Percentiles rank a stretch among this genome's conserved stretches.
Conservation (phyloP, 805 yeast genomes). For the Schwanniomyces vanrijiae region DNA sequence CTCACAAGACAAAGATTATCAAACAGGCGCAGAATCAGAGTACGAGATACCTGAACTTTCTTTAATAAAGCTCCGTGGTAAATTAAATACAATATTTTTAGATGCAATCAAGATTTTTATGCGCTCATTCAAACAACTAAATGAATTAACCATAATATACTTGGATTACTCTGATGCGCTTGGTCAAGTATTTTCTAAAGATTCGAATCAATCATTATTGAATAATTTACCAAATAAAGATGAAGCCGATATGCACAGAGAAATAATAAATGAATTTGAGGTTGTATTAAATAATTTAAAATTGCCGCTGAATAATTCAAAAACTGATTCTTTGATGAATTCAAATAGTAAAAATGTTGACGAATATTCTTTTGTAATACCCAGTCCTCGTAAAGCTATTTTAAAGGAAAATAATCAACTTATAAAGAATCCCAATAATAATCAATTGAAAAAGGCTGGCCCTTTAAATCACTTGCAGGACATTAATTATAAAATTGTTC, state of each 20-base stretch:
- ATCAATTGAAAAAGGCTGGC: conserved; percentile 12
- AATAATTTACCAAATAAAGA: conserved; percentile 24
- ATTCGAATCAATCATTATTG: conserved; percentile 14
- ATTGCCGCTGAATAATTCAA: conserved; percentile 10
- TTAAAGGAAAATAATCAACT: neutral
- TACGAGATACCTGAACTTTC: conserved; percentile 28
- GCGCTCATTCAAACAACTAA: conserved; percentile 28
- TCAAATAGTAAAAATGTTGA: conserved; percentile 6
- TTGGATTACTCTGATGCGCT: conserved; percentile 29
- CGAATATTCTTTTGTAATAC: conserved; percentile 21
- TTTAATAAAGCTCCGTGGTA: conserved; percentile 27
- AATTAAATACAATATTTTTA: conserved; percentile 35
- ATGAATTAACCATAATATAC: conserved; percentile 22
- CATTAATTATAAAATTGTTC: conserved; percentile 36
- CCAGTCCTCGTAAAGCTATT: conserved; percentile 27
- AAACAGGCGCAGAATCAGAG: conserved; percentile 25
- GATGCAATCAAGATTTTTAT: conserved; percentile 35
- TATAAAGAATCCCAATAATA: neutral
- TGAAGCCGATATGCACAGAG: conserved; percentile 31
- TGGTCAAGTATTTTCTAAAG: conserved; percentile 19
- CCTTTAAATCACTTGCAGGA: conserved; percentile 30
- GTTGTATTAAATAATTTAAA: conserved; percentile 19
- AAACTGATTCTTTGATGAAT: neutral
- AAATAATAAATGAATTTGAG: conserved; percentile 33
- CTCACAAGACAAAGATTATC: conserved; percentile 14